A percentile compares a stretch with the other conserved stretches of the same genome.
Evolutionary conservation across 1,284 basidiomycete genomes (phyloP).

Genomic region (Megacollybia platyphylla): DNA sequence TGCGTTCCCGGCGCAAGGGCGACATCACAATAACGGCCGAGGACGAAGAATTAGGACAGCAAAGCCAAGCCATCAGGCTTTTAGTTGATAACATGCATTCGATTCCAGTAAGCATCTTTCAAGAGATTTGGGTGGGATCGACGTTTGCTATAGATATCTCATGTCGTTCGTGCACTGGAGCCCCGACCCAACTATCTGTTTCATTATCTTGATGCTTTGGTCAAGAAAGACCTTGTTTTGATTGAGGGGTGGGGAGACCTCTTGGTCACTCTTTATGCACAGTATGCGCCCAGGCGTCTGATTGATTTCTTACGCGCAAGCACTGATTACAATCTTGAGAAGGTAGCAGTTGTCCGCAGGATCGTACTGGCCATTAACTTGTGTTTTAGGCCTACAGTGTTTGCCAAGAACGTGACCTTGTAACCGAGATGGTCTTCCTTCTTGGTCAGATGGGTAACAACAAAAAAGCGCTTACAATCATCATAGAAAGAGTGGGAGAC

Average conservation of each 20-base stretch:
- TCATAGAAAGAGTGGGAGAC: constrained; percentile 91
- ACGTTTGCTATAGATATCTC: constrained; percentile 44
- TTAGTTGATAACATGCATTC: constrained; percentile 94
- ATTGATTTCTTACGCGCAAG: constrained; percentile 89
- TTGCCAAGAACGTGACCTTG: constrained; percentile 77
- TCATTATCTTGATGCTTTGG: constrained; percentile 87
- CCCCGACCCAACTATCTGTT: constrained; percentile 76
- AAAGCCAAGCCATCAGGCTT: constrained; percentile 68
- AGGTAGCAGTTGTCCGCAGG: constrained; percentile 28
- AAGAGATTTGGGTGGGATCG: background rate
- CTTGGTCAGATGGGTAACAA: constrained; percentile 97
- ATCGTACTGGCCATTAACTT: background rate
- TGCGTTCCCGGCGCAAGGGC: constrained; percentile 40
- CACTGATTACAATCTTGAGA: constrained; percentile 86
- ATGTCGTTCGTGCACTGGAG: constrained; percentile 83
- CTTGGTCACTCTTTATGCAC: constrained; percentile 87
- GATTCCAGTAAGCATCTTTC: constrained; percentile 61
- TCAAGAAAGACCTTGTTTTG: constrained; percentile 77
- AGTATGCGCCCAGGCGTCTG: constrained; percentile 68
- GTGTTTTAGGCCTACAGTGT: constrained; percentile 68
- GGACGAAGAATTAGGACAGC: constrained; percentile 15
- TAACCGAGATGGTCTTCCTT: constrained; percentile 96
- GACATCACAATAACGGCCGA: constrained; percentile 10
- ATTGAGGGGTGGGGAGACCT: constrained; percentile 76
- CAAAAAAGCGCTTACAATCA: constrained; percentile 85